Percentiles rank a stretch among this genome's conserved stretches.
Conservation (phyloP, 208 protist genomes). For the Acanthamoeba healyi region DNA sequence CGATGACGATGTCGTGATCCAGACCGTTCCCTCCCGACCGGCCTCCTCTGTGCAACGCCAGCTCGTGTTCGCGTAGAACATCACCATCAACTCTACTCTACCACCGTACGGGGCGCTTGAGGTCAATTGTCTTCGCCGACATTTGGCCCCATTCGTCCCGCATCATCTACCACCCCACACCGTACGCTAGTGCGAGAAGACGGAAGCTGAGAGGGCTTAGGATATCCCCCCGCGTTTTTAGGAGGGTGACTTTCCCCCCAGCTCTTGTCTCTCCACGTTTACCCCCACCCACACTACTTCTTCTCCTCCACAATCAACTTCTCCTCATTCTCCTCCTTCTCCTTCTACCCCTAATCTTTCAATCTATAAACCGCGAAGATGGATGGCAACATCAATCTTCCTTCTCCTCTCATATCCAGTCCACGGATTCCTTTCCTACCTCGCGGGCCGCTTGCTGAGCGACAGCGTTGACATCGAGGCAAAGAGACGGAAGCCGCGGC, state of each 20-base stretch:
- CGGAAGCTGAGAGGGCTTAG: neutral
- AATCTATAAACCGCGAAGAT: neutral
- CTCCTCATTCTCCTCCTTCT: no score
- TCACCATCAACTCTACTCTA: neutral
- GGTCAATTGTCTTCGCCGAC: neutral
- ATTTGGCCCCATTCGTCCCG: no score
- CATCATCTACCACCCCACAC: neutral
- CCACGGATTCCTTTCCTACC: no score
- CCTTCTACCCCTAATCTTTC: no score
- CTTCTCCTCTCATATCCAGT: no score
- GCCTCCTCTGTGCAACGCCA: slow-evolving; percentile 10
- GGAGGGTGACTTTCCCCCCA: slow-evolving; percentile 4
- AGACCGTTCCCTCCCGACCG: neutral
- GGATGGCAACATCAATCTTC: neutral
- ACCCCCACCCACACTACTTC: neutral
- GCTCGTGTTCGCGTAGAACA: neutral
- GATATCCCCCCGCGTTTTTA: slow-evolving; percentile 41
- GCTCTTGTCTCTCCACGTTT: neutral
- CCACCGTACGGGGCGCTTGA: neutral
- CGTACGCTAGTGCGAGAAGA: neutral
- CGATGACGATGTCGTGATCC: neutral
- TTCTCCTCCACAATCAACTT: no score
- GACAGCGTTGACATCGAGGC: no score
- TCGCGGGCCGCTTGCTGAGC: no score
- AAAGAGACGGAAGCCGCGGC: no score